Evolutionary conservation across 495 filamentous ascomycete species (phyloP).

Genomic region (Delitschia confertaspora): DNA sequence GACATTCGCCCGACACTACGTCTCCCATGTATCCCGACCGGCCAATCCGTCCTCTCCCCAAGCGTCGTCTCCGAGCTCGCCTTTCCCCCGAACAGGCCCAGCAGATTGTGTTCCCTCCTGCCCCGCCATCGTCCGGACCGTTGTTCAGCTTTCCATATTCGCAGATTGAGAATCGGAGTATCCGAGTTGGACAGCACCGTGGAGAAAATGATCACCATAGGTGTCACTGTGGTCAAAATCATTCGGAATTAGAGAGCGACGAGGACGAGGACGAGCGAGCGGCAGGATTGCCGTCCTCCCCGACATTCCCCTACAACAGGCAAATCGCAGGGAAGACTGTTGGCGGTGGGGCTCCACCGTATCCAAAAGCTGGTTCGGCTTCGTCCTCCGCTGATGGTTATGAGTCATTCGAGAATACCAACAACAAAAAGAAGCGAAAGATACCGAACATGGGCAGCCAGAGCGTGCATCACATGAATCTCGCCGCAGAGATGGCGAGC

Average conservation of each 20-base stretch:
- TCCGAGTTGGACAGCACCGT: constrained; percentile 25
- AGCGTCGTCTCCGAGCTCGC: constrained; percentile 72
- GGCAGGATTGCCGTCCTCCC: constrained; percentile 18
- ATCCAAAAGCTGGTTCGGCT: constrained; percentile 32
- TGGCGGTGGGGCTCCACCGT: constrained; percentile 1
- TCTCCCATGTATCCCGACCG: constrained; percentile 76
- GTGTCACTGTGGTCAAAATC: constrained; percentile 26
- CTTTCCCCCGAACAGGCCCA: constrained; percentile 76
- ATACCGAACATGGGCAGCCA: constrained; percentile 78
- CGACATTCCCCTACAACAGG: constrained; percentile 29
- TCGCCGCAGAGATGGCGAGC: constrained; percentile 54
- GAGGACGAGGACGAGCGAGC: constrained; percentile 28
- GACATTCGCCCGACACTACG: constrained; percentile 61
- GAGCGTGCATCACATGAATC: constrained; percentile 51
- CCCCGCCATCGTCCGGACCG: constrained; percentile 55
- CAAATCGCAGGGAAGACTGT: neutral
- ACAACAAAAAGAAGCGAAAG: constrained; percentile 99
- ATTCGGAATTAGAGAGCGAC: constrained; percentile 31
- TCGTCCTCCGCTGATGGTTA: constrained; percentile 65
- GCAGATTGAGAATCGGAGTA: constrained; percentile 32
- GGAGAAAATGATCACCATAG: constrained; percentile 30
- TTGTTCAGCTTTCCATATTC: constrained; percentile 67
- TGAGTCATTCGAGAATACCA: constrained; percentile 95
- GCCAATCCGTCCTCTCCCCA: constrained; percentile 88
- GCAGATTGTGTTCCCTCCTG: constrained; percentile 69